Evolutionary conservation across 2,329 filamentous ascomycete genomes (phyloP), one percentile per base, ranked within the genome.

Genomic region (Fusarium sp.): DNA sequence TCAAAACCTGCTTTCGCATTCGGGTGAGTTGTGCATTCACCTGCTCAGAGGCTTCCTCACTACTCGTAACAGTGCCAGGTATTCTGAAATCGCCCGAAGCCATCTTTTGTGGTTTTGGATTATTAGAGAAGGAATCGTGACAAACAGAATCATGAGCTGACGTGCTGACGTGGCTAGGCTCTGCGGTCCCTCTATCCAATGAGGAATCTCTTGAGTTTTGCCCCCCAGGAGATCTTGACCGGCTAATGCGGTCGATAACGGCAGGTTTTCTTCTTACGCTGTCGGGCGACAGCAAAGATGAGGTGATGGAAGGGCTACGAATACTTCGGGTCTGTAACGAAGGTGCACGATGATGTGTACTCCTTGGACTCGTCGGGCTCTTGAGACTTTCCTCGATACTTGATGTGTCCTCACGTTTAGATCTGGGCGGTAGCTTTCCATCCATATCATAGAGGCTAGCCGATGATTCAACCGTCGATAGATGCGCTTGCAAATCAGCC

Each of bases 1-100:
- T 97, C 43, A 98, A 81, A 10, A 99, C 90, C 74, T 95, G 94
- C 73, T 93, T 92, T 65, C 91, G 89, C 83, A 97, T 91, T 70
- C 91, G 90, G 48, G 88, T 88, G 9, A 91, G 80, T 54, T 87
- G 85, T 11, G 87, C 85, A 71, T 82, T 89, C 58, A 90, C 87
- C 47, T 83, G 81, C 60, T 88, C 87, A 4, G 85, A 84, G 7
- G 84, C 85, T 4, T 85, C 85, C 70, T 88, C 86, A 33, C 74
- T 73, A 55, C 84, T 85, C 11, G 80, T 80, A 15, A 83, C 85
- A 3, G 86, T 88, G 1, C 86, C 87, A 0, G 87, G 85, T 48
- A 88, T 88, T 47, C 83, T 79, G 69, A 82, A 77, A 53, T 80
- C 75, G 20, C 84, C 81, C 2, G 83, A 82, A 48, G 79, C 77